phyloP scores from a whole-genome alignment of 768 basidiomycete genomes.

The Porpolomopsis calyptriformis region DNA sequence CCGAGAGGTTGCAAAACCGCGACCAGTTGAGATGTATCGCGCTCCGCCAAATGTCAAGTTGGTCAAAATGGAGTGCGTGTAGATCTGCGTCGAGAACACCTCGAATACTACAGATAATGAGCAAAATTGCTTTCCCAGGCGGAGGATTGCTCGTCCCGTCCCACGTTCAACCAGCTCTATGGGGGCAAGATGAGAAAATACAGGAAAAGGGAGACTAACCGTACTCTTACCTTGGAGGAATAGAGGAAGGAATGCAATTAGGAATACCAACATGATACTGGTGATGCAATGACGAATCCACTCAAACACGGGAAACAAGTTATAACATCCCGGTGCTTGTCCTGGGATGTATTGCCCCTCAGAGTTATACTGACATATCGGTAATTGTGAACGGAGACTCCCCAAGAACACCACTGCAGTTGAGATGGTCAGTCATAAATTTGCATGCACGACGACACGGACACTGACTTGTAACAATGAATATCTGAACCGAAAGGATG shows the following conservation, averaged over 20 bases:
- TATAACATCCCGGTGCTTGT: conserved; percentile 78
- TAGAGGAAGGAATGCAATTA: conserved; percentile 90
- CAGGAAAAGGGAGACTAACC: background rate
- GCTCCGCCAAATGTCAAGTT: conserved; percentile 98
- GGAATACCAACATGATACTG: conserved; percentile 96
- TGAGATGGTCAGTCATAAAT: conserved; percentile 11
- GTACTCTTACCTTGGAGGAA: conserved; percentile 76
- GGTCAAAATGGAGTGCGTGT: conserved; percentile 93
- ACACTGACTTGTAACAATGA: conserved; percentile 78
- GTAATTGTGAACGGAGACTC: conserved; percentile 73
- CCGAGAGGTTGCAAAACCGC: conserved; percentile 95
- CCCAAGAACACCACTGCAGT: conserved; percentile 85
- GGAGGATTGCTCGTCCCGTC: conserved; percentile 81
- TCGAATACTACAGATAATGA: conserved; percentile 95
- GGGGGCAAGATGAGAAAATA: conserved; percentile 10
- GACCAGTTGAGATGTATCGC: conserved; percentile 95
- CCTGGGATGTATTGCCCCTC: conserved; percentile 64
- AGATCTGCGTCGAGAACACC: conserved; percentile 97
- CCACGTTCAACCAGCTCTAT: conserved; percentile 93
- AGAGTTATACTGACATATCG: conserved; percentile 69
- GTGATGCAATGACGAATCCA: conserved; percentile 97
- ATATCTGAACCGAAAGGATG: conserved; percentile 92
- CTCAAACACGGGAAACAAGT: conserved; percentile 82
- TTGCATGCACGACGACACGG: background rate
- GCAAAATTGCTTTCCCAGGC: conserved; percentile 86